Evolutionary conservation across 2,329 filamentous ascomycete species (phyloP), one percentile per base, ranked within the genome.

Genomic region (Waltergamsia citrina): DNA sequence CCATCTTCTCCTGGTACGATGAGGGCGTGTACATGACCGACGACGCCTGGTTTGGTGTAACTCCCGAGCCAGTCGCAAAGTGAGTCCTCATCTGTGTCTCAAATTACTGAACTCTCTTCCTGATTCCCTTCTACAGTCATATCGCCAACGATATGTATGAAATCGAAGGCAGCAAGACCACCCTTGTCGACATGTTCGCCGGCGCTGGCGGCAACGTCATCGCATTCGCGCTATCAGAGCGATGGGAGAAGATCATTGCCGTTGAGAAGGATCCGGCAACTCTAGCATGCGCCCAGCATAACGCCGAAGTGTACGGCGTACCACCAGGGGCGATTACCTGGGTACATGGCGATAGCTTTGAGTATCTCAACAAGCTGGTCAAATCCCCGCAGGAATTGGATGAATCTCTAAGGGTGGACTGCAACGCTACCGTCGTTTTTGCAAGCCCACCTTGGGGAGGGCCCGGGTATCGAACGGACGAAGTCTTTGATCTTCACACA

Each of bases 1-100:
- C 78, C 34, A 84, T 98, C 43, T 98, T 94, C 60, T 80, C 81
- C 12, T 72, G 71, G 46, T 98, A 95, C 53, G 81, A 95, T 53
- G 72, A 88, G 38, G 90, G 87, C 36, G 73, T 98, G 44, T 81
- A 78, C 66, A 77, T 98, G 69, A 98, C 93, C 1, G 80, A 94
- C 53, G 81, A 90, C 59, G 83, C 87, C 35, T 98, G 92, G 92
- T 98, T 92, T 54, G 92, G 88, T 36, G 88, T 96, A 7, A 98
- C 93, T 0, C 88, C 92, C 11, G 90, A 98, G 56, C 83, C 85
- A 5, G 76, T 98, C 19, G 92, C 92, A 39, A 78, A 71, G 85
- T 92, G 65, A 48, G 68, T 61, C 6, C 8, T 4, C 25, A 27
- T 15, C 25, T 15, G 12, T 27, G 38, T 33, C 27, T 27, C 19